These are phyloP conservation scores for Mycena crocata DNA, from an alignment of 768 basidiomycete species.

Conservation along the genomic window DNA sequence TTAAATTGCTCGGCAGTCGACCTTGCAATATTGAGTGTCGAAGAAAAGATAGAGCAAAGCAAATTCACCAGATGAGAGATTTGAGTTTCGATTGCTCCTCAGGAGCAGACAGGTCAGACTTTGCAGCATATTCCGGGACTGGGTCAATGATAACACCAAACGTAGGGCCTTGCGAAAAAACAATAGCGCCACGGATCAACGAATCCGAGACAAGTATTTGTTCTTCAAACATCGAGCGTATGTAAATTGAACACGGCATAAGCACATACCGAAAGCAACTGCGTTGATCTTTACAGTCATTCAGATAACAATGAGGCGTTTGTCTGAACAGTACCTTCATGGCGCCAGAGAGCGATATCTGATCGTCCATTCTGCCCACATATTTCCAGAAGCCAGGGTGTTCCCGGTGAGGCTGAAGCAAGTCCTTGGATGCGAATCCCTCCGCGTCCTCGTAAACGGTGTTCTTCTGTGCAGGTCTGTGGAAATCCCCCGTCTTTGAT, in stretches of 20 bases:
- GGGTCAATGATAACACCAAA: conserved; percentile 7
- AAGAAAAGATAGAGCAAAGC: not conserved
- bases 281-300: not conserved
- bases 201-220: conserved; percentile 6
- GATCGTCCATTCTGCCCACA: conserved; percentile 4
- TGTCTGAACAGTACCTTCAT: not conserved
- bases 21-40: not conserved
- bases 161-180: not conserved
- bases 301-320: too few relatives aligned
- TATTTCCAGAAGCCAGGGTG: conserved; percentile 13
- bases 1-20: conserved; percentile 1
- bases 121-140: not conserved
- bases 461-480: conserved; percentile 3
- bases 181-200: conserved; percentile 6
- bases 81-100: not conserved
- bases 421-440: not conserved
- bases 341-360: not conserved
- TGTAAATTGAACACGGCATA: too few relatives aligned
- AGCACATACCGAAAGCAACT: conserved; percentile 1
- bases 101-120: not conserved
- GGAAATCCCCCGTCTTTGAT: not conserved
- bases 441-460: not conserved
- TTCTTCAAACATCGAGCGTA: not conserved
- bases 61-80: not conserved
- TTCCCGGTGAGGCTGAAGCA: not conserved